Conservation (phyloP, 768 basidiomycete species). For the Hebeloma cylindrosporum region DNA sequence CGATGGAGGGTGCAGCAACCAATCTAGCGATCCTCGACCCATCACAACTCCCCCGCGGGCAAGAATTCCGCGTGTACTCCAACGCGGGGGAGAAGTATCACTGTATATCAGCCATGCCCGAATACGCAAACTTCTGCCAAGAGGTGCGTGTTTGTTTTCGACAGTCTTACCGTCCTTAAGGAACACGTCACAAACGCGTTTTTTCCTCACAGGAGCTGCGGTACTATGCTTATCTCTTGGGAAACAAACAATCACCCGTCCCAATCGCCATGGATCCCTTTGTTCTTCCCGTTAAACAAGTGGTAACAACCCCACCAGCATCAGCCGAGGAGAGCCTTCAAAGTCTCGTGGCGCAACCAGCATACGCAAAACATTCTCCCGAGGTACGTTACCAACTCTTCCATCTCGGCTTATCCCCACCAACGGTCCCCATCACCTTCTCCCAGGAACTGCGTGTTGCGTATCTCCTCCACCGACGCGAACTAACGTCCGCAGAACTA, state of each 20-base stretch:
- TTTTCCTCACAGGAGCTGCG: conserved; percentile 41
- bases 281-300: conserved; percentile 4
- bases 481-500: conserved; percentile 44
- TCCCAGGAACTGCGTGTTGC: conserved; percentile 53
- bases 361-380: conserved; percentile 45
- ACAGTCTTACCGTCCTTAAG: neutral
- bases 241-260: conserved; percentile 32
- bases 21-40: neutral
- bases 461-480: conserved; percentile 39
- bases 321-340: conserved; percentile 31
- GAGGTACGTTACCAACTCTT: conserved; percentile 36
- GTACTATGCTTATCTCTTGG: conserved; percentile 38
- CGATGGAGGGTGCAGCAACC: neutral
- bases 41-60: conserved; percentile 17
- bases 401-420: neutral
- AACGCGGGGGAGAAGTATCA: conserved; percentile 33
- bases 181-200: conserved; percentile 2
- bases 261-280: conserved; percentile 30
- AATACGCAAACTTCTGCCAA: conserved; percentile 36
- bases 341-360: conserved; percentile 36
- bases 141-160: conserved; percentile 37
- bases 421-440: neutral
- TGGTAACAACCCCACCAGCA: neutral
- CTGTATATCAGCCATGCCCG: conserved; percentile 38
- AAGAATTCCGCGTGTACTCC: conserved; percentile 17